These are phyloP conservation scores for Manihot esculenta DNA, from an alignment of 441 rosid species.

Conservation along the genomic window DNA sequence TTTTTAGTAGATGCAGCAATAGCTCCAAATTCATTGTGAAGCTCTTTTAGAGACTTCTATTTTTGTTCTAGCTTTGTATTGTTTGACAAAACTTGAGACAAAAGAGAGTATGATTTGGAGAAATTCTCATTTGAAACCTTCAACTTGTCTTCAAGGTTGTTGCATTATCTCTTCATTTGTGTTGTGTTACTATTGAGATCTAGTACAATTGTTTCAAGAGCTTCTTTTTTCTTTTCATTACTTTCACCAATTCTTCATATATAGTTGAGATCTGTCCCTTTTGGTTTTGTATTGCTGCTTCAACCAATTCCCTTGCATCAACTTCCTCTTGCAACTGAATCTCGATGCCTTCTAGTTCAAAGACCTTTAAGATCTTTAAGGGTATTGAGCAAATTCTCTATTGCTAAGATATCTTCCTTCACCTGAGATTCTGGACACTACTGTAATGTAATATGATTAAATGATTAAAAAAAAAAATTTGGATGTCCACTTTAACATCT, in stretches of 20 bases:
- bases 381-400: constrained; percentile 43
- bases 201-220: constrained; percentile 48
- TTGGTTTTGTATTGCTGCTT: constrained; percentile 39
- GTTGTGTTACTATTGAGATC: constrained; percentile 48
- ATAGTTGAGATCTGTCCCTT: constrained; percentile 35
- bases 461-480: no score
- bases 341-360: constrained; percentile 50
- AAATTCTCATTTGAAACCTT: constrained; percentile 67
- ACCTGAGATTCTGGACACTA: constrained; percentile 62
- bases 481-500: no score
- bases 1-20: no score
- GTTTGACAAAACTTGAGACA: constrained; percentile 68
- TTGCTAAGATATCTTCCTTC: constrained; percentile 56
- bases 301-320: constrained; percentile 40
- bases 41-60: constrained; percentile 66
- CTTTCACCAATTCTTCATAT: constrained; percentile 37
- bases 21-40: constrained; percentile 52
- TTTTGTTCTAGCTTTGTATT: constrained; percentile 72
- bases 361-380: constrained; percentile 49
- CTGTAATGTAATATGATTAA: no score
- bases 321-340: constrained; percentile 57
- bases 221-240: constrained; percentile 54
- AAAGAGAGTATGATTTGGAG: constrained; percentile 57
- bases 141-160: no score
- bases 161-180: constrained; percentile 43